Evolutionary conservation across 1,139 yeast species (phyloP), one percentile per base, ranked within the genome.

Genomic region (Pichia sp.): DNA sequence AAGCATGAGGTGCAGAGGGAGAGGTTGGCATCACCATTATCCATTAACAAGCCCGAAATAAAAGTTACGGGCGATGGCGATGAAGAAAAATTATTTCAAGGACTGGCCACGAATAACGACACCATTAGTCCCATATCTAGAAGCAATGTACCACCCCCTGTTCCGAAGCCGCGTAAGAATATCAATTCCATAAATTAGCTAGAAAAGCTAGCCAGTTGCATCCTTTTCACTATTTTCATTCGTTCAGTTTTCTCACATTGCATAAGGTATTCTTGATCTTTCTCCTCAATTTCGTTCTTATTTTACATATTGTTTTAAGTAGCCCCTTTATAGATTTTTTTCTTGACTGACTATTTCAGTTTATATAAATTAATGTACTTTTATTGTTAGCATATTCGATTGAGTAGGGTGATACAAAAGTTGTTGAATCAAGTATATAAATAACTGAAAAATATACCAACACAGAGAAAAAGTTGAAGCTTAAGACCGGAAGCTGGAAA

Each of bases 81-180:
- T 5, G 34, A 29, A 4, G 26, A 23, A 23, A 23, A 23, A 23
- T 23, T 15, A 45, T 30, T 23, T 45, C 34, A 7, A 10, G 13
- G 13, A 13, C 13, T 13, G 36, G 36, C n/a, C 10, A 36, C 23
- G 13, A 23, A 10, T 11, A 26, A 23, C 15, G 11, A 5, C 6
- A 5, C 44, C 11, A 23, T n/a, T 7, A n/a, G 29, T 8, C 8
- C 8, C 7, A 31, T 19, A 29, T 8, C 7, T 2, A 13, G 8
- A 11, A 44, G 38, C 23, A 52, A 31, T 13, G 5, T 31, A 6
- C 54, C 56, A 30, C 61, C 61, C 15, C 56, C 55, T 3, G 19
- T 59, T 19, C 61, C 61, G 13, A 45, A 51, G 32, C 61, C 61
- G 47, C 42, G 59, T 8, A 55, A 58, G 34, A 50, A 48, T 19